phyloP scores from a whole-genome alignment of 768 basidiomycete species.

The Boletus rubroflammeus region DNA sequence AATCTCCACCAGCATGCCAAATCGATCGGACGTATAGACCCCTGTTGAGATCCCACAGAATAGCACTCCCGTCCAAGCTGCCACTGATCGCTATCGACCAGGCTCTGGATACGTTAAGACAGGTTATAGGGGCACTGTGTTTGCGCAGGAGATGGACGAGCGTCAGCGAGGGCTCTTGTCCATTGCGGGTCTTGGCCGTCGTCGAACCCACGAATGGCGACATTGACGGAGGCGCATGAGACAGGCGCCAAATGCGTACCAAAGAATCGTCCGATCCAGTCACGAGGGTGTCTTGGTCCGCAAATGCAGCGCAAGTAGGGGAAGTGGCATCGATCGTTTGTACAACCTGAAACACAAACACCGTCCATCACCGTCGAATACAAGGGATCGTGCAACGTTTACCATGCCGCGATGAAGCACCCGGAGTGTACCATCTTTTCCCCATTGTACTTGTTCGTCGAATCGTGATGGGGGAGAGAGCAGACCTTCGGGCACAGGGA shows the following conservation, averaged over 20 bases:
- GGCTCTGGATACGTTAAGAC: slow-evolving; percentile 67
- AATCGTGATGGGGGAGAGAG: slow-evolving; percentile 55
- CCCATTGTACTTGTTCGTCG: slow-evolving; percentile 74
- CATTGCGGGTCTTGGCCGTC: slow-evolving; percentile 12
- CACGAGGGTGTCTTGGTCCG: slow-evolving; percentile 67
- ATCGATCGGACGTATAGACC: slow-evolving; percentile 79
- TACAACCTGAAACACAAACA: slow-evolving; percentile 46
- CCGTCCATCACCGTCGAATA: neutral
- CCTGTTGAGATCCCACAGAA: slow-evolving; percentile 86
- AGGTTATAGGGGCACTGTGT: slow-evolving; percentile 65
- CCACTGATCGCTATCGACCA: slow-evolving; percentile 87
- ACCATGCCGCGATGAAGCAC: slow-evolving; percentile 64
- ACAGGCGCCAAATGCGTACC: slow-evolving; percentile 78
- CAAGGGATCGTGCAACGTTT: neutral
- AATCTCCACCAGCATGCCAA: slow-evolving; percentile 50
- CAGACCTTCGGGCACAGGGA: slow-evolving; percentile 58
- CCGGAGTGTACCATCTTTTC: slow-evolving; percentile 52
- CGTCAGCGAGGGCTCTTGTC: slow-evolving; percentile 30
- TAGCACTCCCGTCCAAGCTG: slow-evolving; percentile 80
- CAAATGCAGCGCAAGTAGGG: slow-evolving; percentile 74
- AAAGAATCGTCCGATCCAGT: slow-evolving; percentile 80
- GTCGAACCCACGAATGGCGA: slow-evolving; percentile 23
- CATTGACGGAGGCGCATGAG: slow-evolving; percentile 27
- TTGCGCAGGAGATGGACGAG: slow-evolving; percentile 78
- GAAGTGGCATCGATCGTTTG: slow-evolving; percentile 75